Percentiles rank a stretch among this genome's conserved stretches.
Evolutionary conservation across 805 yeast species (phyloP).

Genomic region (Hanseniaspora singularis): DNA sequence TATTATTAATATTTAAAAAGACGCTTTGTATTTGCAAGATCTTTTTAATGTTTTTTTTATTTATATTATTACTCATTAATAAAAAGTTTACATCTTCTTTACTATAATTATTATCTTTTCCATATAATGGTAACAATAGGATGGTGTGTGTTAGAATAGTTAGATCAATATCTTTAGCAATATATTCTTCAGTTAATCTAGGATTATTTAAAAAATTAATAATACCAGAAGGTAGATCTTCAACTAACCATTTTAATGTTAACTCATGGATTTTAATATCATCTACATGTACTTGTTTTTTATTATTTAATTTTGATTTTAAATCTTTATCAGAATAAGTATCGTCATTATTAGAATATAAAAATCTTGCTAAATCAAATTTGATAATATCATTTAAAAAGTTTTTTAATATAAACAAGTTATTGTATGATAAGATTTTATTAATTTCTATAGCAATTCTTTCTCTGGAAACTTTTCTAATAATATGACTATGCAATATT

Average conservation of each 20-base stretch:
- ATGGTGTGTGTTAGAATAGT: neutral
- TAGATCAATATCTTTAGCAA: neutral
- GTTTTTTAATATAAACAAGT: neutral
- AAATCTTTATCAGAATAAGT: neutral
- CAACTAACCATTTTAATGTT: neutral
- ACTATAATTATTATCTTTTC: neutral
- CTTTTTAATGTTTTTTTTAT: neutral
- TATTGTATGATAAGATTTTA: constrained; percentile 42
- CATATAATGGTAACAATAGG: neutral
- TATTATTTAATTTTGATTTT: neutral
- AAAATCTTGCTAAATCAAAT: neutral
- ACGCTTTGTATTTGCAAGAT: neutral
- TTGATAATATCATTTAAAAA: constrained; percentile 1
- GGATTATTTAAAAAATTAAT: neutral
- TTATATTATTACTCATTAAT: neutral
- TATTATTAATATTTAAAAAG: no score
- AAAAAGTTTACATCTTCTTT: neutral
- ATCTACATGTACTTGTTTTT: constrained; percentile 2
- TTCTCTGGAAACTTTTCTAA: constrained; percentile 73
- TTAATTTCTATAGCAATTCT: constrained; percentile 76
- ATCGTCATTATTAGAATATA: constrained; percentile 7
- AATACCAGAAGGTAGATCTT: neutral
- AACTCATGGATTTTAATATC: neutral
- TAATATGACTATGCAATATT: constrained; percentile 46
- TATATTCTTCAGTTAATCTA: neutral